phyloP scores from a whole-genome alignment of 345 rosid species.

The Lenwebbia sp. region DNA sequence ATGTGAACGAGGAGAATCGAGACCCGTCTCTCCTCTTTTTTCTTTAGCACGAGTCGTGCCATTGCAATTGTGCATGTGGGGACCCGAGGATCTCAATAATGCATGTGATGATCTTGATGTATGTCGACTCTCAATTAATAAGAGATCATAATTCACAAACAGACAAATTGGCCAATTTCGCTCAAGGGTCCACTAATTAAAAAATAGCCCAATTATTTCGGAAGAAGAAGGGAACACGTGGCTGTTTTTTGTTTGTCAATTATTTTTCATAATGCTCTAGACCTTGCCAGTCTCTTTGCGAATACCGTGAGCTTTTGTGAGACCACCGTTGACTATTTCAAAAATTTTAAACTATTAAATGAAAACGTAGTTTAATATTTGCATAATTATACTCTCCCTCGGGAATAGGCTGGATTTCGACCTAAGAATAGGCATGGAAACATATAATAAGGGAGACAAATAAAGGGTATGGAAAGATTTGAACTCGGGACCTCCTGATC shows the following conservation, averaged over 20 bases:
- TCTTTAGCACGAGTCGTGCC: neutral
- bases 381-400: neutral
- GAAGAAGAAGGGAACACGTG: neutral
- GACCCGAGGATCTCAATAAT: neutral
- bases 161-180: neutral
- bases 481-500: accelerated
- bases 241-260: neutral
- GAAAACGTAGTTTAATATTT: neutral
- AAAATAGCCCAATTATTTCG: neutral
- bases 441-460: no score
- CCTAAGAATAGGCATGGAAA: neutral
- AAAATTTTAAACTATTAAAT: neutral
- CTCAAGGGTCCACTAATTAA: neutral
- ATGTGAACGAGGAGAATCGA: neutral
- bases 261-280: neutral
- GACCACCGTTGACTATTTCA: neutral
- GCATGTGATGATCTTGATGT: neutral
- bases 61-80: neutral
- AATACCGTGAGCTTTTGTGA: accelerated
- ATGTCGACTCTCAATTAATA: neutral
- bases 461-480: accelerated
- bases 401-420: neutral
- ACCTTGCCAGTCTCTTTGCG: neutral
- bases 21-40: neutral
- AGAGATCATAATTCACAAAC: neutral